These are phyloP conservation scores for Lactarius indigo DNA, from an alignment of 768 basidiomycete species.

Conservation along the genomic window DNA sequence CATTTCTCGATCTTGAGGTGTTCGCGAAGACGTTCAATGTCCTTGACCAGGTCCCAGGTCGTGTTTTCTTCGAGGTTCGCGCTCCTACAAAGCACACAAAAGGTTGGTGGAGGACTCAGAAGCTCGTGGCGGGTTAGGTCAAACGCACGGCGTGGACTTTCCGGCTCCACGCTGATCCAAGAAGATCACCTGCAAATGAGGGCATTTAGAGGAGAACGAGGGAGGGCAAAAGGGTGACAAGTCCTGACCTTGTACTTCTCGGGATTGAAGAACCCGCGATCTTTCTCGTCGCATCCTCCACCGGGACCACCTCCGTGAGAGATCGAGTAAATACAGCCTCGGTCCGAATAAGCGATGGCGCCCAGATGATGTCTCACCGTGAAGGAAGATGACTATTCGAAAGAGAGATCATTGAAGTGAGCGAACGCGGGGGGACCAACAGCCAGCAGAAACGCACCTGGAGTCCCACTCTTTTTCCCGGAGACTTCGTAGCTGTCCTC, in stretches of 20 bases:
- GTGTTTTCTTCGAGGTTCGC: constrained; percentile 85
- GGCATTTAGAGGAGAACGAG: constrained; percentile 6
- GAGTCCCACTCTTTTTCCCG: constrained; percentile 21
- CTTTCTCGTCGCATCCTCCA: constrained; percentile 62
- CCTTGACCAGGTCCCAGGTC: constrained; percentile 90
- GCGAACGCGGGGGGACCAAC: background rate
- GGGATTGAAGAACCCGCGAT: constrained; percentile 81
- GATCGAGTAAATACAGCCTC: background rate
- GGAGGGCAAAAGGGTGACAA: background rate
- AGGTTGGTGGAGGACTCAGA: background rate
- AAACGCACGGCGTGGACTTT: constrained; percentile 73
- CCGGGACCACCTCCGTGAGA: constrained; percentile 66
- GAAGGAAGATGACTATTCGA: constrained; percentile 24
- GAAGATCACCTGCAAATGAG: constrained; percentile 59
- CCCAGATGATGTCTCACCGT: constrained; percentile 17
- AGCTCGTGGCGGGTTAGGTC: background rate
- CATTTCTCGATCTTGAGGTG: constrained; percentile 78
- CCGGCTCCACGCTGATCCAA: constrained; percentile 91
- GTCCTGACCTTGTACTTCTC: constrained; percentile 68
- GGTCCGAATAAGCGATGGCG: background rate
- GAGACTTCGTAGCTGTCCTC: constrained; percentile 25
- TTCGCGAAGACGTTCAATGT: constrained; percentile 79
- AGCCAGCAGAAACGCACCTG: constrained; percentile 17
- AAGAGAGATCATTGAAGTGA: background rate
- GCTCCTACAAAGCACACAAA: constrained; percentile 40